Conservation (phyloP, 441 rosid genomes). For the Pelargonium myrrhifolium region DNA sequence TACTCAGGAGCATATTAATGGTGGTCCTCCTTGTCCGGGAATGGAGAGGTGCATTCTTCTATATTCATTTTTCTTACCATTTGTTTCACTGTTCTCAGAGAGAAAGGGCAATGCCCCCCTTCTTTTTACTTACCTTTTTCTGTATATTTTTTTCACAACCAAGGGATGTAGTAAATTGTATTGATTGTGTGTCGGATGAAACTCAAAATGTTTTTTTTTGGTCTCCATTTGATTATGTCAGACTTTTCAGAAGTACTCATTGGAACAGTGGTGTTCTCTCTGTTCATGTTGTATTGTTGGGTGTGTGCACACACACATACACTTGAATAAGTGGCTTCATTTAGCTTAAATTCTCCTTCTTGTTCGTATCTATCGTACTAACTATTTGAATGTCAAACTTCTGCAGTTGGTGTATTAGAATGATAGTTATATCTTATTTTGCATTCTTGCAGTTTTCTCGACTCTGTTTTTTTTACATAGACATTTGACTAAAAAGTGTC, state of each 20-base stretch:
- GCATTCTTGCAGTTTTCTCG: too few species aligned
- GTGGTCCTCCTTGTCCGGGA: slow-evolving; percentile 84
- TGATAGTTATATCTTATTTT: too few species aligned
- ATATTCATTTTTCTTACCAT: slow-evolving; percentile 8
- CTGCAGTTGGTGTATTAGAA: too few species aligned
- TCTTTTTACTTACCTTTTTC: background rate
- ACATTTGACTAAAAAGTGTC: slow-evolving; percentile 16
- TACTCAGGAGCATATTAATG: slow-evolving; percentile 58
- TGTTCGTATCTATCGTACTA: too few species aligned
- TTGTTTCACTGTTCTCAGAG: background rate
- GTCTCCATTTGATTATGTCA: too few species aligned
- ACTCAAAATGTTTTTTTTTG: background rate
- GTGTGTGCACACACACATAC: too few species aligned
- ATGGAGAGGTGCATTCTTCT: slow-evolving; percentile 82
- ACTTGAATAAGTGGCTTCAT: too few species aligned
- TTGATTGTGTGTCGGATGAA: background rate
- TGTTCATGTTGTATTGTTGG: too few species aligned
- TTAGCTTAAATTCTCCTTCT: too few species aligned
- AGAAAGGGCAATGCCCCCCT: background rate
- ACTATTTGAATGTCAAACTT: too few species aligned
- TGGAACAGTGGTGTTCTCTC: too few species aligned
- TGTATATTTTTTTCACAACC: background rate
- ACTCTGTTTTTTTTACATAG: background rate
- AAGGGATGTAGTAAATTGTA: background rate
- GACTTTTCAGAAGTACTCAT: too few species aligned